Evolutionary conservation across 2,329 filamentous ascomycete species (phyloP).

Genomic region (Aspergillus pseudonomiae): DNA sequence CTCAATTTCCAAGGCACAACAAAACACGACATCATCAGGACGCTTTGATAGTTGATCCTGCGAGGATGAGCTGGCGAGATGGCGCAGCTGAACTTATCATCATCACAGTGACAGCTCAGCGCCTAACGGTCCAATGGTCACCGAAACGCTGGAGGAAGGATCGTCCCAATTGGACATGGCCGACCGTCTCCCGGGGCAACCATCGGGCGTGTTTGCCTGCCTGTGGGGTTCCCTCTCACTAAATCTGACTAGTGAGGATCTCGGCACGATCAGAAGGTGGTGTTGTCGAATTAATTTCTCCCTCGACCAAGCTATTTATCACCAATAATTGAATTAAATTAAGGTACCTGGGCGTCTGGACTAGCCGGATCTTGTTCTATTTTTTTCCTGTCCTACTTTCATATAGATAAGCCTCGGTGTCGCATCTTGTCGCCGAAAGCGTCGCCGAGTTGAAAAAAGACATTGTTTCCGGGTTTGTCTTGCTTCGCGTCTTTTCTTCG

Average conservation of each 20-base stretch:
- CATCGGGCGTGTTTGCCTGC: slow-evolving; percentile 26
- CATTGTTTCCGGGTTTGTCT: slow-evolving; percentile 2
- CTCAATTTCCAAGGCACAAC: neutral
- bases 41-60: neutral
- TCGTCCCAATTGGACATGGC: neutral
- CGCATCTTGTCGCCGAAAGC: slow-evolving; percentile 9
- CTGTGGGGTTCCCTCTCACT: slow-evolving; percentile 21
- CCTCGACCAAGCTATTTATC: slow-evolving; percentile 10
- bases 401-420: slow-evolving; percentile 12
- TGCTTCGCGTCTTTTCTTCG: neutral
- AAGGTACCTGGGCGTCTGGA: slow-evolving; percentile 3
- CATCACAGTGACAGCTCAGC: slow-evolving; percentile 3
- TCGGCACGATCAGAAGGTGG: slow-evolving; percentile 19
- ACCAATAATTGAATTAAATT: slow-evolving; percentile 12
- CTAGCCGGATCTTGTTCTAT: slow-evolving; percentile 10
- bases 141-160: neutral
- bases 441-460: slow-evolving; percentile 1
- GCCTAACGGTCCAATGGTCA: neutral
- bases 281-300: slow-evolving; percentile 11
- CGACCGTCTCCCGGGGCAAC: slow-evolving; percentile 20
- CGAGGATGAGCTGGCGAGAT: neutral
- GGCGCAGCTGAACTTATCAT: slow-evolving; percentile 15
- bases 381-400: slow-evolving; percentile 6
- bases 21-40: neutral
- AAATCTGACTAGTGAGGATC: slow-evolving; percentile 11